Evolutionary conservation across 192 early-diverging fungal species (phyloP), one percentile per base, ranked within the genome.

Genomic region (Coemansia sp.): DNA sequence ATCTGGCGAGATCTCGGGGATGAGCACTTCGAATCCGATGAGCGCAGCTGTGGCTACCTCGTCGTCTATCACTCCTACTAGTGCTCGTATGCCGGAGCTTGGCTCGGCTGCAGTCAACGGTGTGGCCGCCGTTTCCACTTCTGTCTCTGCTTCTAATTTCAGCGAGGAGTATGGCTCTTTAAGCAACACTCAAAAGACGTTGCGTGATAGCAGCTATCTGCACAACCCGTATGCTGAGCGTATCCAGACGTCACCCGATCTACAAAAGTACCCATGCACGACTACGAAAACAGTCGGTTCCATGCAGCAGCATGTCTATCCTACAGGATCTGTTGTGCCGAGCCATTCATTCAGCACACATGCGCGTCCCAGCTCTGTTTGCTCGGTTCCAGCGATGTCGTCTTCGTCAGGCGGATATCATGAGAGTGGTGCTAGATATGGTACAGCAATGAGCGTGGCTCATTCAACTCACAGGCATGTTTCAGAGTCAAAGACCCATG

Each of bases 61-160:
- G 6, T 62, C 56, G 0, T 72, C 79, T 49, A 76, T 76, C 29
- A 82, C 79, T 22, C 79, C 79, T 7, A 72, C 56, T 4, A 73
- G n/a, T n/a, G n/a, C n/a, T n/a, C n/a, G n/a, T n/a, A n/a, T n/a
- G n/a, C n/a, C n/a, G n/a, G n/a, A n/a, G n/a, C n/a, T n/a, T n/a
- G n/a, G n/a, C n/a, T n/a, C n/a, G n/a, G n/a, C n/a, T n/a, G n/a
- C n/a, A n/a, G 42, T 14, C 16, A 14, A 14, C 34, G 34, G 34
- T 11, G 42, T 14, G 42, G 42, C 42, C 42, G 10, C 42, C 16
- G 42, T 45, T 45, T 3, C 42, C 12, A 14, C 10, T 45, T 45
- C 42, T 2, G 42, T 14, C 2, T 11, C 42, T 14, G 10, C 42
- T 45, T 45, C 42, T 45, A 45, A 45, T 14, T 36, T 17, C 3